Percentiles rank a stretch among this genome's conserved stretches.
These are phyloP conservation scores for Eremothecium coryli DNA, from an alignment of 1,139 yeast genomes.

Conservation along the genomic window DNA sequence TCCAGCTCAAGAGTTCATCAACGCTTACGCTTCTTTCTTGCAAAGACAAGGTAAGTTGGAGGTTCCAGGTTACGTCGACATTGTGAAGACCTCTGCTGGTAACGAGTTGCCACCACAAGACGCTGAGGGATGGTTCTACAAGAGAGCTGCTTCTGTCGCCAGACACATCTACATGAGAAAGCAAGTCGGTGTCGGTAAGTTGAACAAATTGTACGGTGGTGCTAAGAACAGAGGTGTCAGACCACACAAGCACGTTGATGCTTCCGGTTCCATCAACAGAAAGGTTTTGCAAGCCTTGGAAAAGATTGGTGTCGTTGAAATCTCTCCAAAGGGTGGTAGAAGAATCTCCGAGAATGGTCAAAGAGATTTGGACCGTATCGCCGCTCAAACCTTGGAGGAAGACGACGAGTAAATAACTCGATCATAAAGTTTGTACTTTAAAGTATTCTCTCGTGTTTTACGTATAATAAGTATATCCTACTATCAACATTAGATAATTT, in stretches of 20 bases:
- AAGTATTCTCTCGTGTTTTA: slow-evolving; percentile 5
- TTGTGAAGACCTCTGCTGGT: slow-evolving; percentile 98
- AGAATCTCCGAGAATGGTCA: slow-evolving; percentile 99
- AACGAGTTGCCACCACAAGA: slow-evolving; percentile 99
- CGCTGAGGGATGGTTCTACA: slow-evolving; percentile 99
- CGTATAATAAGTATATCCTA: slow-evolving; percentile 6
- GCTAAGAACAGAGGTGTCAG: slow-evolving; percentile 98
- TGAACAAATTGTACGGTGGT: slow-evolving; percentile 99
- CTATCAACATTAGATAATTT: slow-evolving; percentile 1
- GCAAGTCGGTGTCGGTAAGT: slow-evolving; percentile 98
- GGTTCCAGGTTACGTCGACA: slow-evolving; percentile 99
- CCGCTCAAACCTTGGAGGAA: slow-evolving; percentile 95
- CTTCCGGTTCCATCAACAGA: slow-evolving; percentile 99
- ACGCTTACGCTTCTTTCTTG: slow-evolving; percentile 99
- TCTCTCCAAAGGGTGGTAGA: slow-evolving; percentile 98
- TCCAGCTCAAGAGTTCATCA: slow-evolving; percentile 99
- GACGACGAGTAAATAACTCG: slow-evolving; percentile 48
- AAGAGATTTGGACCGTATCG: slow-evolving; percentile 99
- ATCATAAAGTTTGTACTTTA: slow-evolving; percentile 4
- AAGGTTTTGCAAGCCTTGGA: slow-evolving; percentile 95
- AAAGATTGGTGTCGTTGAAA: slow-evolving; percentile 95
- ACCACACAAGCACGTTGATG: slow-evolving; percentile 98
- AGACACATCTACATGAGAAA: slow-evolving; percentile 99
- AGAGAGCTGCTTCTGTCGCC: slow-evolving; percentile 99
- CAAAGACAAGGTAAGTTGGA: slow-evolving; percentile 99